Percentiles rank a stretch among this genome's conserved stretches.
Evolutionary conservation across 768 basidiomycete genomes (phyloP).

Genomic region (Grammothele lineata): DNA sequence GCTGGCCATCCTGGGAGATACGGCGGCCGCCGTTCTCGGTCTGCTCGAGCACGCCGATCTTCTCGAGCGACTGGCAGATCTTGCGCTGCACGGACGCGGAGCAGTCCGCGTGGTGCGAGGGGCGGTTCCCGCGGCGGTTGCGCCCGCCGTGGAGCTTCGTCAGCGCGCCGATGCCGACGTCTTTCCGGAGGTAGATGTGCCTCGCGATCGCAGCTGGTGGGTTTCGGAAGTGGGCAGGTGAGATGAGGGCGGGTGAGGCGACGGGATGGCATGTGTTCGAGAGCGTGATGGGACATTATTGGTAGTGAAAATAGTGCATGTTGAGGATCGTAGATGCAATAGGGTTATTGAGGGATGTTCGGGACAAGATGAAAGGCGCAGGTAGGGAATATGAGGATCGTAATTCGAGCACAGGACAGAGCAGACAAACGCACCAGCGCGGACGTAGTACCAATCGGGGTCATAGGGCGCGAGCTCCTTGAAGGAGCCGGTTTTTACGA

Average conservation of each 20-base stretch:
- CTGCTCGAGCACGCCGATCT: conserved; percentile 96
- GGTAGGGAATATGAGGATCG: not conserved
- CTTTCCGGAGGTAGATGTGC: conserved; percentile 99
- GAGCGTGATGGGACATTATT: no score
- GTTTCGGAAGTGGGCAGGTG: not conserved
- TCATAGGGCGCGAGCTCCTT: conserved; percentile 99
- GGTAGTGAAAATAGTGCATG: not conserved
- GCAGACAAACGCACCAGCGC: conserved; percentile 72
- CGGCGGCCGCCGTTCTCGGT: conserved; percentile 91
- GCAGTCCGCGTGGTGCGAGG: conserved; percentile 86
- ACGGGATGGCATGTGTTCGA: no score
- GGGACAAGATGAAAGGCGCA: not conserved
- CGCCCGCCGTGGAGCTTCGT: conserved; percentile 96
- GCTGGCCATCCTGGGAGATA: conserved; percentile 95
- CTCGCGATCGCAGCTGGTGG: conserved; percentile 95
- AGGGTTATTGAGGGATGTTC: not conserved
- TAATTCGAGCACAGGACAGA: not conserved
- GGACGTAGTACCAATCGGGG: conserved; percentile 99
- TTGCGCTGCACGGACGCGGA: conserved; percentile 91
- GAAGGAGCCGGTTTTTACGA: conserved; percentile 96
- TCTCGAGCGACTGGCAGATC: conserved; percentile 95
- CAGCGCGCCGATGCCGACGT: conserved; percentile 89
- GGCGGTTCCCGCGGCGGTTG: conserved; percentile 94
- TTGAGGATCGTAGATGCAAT: not conserved
- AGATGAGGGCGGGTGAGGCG: not conserved